Conservation (phyloP, 108 stramenopile species). For the Cyclotella choctawhatcheeana region DNA sequence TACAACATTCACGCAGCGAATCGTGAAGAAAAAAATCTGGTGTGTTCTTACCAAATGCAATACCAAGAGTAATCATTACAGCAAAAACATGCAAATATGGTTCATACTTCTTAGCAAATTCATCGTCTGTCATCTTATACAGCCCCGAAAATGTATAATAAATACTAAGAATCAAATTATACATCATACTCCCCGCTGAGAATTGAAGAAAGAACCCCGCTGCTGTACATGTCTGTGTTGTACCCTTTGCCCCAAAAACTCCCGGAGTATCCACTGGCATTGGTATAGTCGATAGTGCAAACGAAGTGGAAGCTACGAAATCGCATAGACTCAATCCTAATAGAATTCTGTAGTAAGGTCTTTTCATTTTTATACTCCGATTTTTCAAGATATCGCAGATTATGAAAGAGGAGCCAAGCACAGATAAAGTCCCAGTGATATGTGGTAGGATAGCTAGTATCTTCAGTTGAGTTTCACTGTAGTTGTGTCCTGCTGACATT, state of each 20-base stretch:
- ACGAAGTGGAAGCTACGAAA: constrained; percentile 18
- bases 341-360: constrained; percentile 32
- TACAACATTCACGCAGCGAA: background rate
- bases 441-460: constrained; percentile 24
- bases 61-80: constrained; percentile 24
- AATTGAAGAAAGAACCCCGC: constrained; percentile 69
- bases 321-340: constrained; percentile 30
- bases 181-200: constrained; percentile 46
- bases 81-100: constrained; percentile 40
- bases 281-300: constrained; percentile 54
- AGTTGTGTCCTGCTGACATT: too few species aligned
- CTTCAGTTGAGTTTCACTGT: too few species aligned
- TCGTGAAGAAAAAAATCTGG: background rate
- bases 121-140: constrained; percentile 40
- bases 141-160: constrained; percentile 62
- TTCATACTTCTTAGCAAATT: constrained; percentile 35
- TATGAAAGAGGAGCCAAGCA: constrained; percentile 31
- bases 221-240: constrained; percentile 48
- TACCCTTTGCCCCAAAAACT: constrained; percentile 52
- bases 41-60: constrained; percentile 13
- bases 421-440: constrained; percentile 30
- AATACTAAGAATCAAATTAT: constrained; percentile 50
- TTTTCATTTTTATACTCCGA: constrained; percentile 16
- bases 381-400: constrained; percentile 31
- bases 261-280: constrained; percentile 43